Evolutionary conservation across 2,329 filamentous ascomycete genomes (phyloP).

Genomic region (Trichoderma cornu-damae): DNA sequence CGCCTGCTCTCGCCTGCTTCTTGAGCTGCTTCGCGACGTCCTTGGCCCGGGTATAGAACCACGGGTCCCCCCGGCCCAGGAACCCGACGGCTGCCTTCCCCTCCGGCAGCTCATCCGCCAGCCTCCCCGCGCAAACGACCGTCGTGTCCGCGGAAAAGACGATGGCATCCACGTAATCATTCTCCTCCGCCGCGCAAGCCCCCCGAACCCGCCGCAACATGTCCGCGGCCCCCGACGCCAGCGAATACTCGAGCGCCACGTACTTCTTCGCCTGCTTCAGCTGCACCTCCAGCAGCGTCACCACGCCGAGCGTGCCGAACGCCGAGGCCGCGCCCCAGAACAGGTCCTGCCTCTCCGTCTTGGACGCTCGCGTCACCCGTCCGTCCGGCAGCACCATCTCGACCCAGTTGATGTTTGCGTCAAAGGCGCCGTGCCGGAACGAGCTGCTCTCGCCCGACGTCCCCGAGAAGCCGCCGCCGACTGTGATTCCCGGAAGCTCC

Average conservation of each 20-base stretch:
- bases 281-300: slow-evolving; percentile 58
- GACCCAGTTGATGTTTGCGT: slow-evolving; percentile 54
- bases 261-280: slow-evolving; percentile 50
- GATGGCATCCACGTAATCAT: slow-evolving; percentile 67
- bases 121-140: slow-evolving; percentile 56
- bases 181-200: slow-evolving; percentile 34
- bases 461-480: slow-evolving; percentile 62
- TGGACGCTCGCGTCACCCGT: slow-evolving; percentile 49
- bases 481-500: slow-evolving; percentile 69
- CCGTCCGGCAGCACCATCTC: slow-evolving; percentile 63
- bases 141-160: slow-evolving; percentile 52
- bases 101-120: slow-evolving; percentile 44
- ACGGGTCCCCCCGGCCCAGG: slow-evolving; percentile 57
- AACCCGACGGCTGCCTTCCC: slow-evolving; percentile 42
- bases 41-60: slow-evolving; percentile 68
- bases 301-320: slow-evolving; percentile 62
- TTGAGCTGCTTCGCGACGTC: slow-evolving; percentile 32
- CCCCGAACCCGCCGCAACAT: slow-evolving; percentile 42
- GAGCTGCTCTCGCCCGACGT: slow-evolving; percentile 64
- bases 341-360: slow-evolving; percentile 51
- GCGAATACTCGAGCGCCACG: slow-evolving; percentile 55
- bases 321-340: slow-evolving; percentile 62
- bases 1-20: slow-evolving; percentile 8
- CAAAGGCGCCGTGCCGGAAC: slow-evolving; percentile 62
- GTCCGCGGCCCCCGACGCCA: slow-evolving; percentile 37